A percentile compares a stretch with the other conserved stretches of the same genome.
Conservation (phyloP, 345 rosid genomes). For the Physaria fendleri region DNA sequence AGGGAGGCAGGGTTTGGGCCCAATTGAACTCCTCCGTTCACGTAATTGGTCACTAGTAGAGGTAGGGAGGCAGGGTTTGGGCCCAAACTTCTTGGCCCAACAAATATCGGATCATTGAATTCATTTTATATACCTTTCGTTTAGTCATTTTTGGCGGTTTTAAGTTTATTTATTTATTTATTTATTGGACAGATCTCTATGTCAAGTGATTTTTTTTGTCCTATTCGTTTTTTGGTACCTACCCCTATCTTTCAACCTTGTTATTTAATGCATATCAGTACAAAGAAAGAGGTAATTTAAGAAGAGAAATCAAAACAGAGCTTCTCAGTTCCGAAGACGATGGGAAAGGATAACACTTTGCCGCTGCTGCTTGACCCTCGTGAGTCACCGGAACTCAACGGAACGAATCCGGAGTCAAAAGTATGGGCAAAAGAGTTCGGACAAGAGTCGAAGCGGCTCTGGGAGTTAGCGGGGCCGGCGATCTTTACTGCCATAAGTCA, state of each 20-base stretch:
- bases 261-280: neutral
- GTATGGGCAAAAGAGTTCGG: slow-evolving; percentile 47
- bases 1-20: too few species aligned
- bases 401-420: slow-evolving; percentile 11
- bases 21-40: neutral
- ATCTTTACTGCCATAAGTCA: slow-evolving; percentile 69
- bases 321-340: neutral
- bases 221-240: slow-evolving; percentile 6
- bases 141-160: neutral
- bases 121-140: neutral
- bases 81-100: neutral
- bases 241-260: neutral
- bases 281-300: neutral
- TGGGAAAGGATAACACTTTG: slow-evolving; percentile 13
- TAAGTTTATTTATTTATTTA: neutral
- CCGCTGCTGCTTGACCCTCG: slow-evolving; percentile 25
- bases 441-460: slow-evolving; percentile 60
- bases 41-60: neutral
- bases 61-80: neutral
- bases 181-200: neutral
- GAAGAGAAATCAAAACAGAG: neutral
- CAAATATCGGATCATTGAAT: neutral
- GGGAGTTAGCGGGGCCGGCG: slow-evolving; percentile 85
- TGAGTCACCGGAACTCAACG: slow-evolving; percentile 12
- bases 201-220: neutral